phyloP scores from a whole-genome alignment of 495 filamentous ascomycete genomes.

The Pseudevernia furfuracea region DNA sequence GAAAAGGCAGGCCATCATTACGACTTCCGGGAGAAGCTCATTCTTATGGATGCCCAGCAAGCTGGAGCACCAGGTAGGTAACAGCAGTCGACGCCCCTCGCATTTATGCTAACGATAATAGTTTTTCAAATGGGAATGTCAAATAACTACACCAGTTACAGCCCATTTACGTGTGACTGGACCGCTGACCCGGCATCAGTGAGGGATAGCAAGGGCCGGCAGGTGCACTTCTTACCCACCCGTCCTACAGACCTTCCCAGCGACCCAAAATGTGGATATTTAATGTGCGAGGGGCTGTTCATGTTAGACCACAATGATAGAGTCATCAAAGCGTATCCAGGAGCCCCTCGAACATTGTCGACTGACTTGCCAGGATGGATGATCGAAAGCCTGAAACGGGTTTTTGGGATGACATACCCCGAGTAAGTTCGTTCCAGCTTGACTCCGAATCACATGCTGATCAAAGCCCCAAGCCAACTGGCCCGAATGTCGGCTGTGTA shows the following conservation, averaged over 20 bases:
- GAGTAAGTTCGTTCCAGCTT: neutral
- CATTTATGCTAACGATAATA: neutral
- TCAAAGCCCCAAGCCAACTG: neutral
- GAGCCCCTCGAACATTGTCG: neutral
- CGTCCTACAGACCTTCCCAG: neutral
- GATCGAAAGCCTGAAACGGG: neutral
- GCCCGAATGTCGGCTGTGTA: neutral
- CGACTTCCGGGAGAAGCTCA: neutral
- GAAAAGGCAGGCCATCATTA: neutral
- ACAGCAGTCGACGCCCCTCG: neutral
- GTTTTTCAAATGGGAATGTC: neutral
- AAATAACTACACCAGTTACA: neutral
- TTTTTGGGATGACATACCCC: neutral
- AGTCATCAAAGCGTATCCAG: neutral
- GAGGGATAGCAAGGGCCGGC: neutral
- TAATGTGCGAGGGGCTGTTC: neutral
- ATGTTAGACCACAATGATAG: neutral
- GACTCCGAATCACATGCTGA: neutral
- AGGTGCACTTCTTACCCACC: neutral
- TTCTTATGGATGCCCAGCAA: neutral
- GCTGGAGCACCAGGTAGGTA: neutral
- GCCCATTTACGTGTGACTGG: neutral
- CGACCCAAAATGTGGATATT: neutral
- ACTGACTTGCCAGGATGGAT: rapidly evolving
- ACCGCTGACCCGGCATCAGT: neutral